Evolutionary conservation across 169 alveolate species (phyloP).

Genomic region (Babesia caballi): DNA sequence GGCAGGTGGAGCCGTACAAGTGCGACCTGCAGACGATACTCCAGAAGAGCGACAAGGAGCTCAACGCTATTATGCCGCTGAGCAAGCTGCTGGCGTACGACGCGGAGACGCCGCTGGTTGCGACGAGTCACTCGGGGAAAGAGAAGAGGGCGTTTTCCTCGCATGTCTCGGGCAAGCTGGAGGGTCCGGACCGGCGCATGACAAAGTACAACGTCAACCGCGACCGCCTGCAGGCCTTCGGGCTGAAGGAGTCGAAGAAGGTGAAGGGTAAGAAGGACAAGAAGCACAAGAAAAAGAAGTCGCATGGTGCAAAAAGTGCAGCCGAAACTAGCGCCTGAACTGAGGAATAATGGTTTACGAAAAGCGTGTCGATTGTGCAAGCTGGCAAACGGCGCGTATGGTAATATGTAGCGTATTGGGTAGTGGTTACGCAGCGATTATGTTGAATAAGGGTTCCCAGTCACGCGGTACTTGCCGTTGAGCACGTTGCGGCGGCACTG

Average conservation of each 20-base stretch:
- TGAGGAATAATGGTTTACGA: too few relatives aligned
- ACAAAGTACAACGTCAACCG: slow-evolving; percentile 51
- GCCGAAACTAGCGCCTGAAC: neutral
- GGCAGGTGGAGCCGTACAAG: slow-evolving; percentile 66
- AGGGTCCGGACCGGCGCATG: slow-evolving; percentile 6
- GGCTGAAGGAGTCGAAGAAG: neutral
- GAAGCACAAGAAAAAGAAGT: slow-evolving; percentile 1
- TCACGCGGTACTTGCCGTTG: slow-evolving; percentile 68
- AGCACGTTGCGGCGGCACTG: slow-evolving; percentile 79
- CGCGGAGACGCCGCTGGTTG: slow-evolving; percentile 2
- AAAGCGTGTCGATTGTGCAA: neutral
- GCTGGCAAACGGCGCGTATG: neutral
- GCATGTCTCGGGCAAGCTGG: neutral
- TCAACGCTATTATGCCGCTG: slow-evolving; percentile 66
- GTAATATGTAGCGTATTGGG: neutral
- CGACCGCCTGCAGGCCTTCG: slow-evolving; percentile 46
- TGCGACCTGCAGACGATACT: slow-evolving; percentile 62
- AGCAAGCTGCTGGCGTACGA: slow-evolving; percentile 48
- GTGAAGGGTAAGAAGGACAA: neutral
- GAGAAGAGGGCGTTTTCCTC: neutral
- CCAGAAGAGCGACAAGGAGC: slow-evolving; percentile 66
- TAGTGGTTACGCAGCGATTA: neutral
- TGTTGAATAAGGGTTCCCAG: slow-evolving; percentile 76
- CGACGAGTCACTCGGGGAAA: neutral
- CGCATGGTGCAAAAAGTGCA: neutral